Conservation (phyloP, 306 rosid species). For the Fragaria nilgerrensis region DNA sequence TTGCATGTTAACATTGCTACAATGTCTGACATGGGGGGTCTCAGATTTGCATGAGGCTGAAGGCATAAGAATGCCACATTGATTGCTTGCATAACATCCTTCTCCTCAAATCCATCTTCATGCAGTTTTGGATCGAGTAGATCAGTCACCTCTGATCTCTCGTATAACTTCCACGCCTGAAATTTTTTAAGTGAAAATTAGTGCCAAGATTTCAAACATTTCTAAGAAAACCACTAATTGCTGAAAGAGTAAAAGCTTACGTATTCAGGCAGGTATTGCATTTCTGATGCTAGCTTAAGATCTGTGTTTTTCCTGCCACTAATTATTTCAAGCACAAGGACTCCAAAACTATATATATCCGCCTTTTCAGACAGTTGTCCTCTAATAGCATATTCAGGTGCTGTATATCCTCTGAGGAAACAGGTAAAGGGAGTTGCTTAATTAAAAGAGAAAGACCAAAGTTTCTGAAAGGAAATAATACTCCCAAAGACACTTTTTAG, state of each 20-base stretch:
- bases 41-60: conserved; percentile 60
- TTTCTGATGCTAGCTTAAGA: conserved; percentile 63
- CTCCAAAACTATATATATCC: conserved; percentile 91
- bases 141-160: conserved; percentile 46
- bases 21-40: conserved; percentile 87
- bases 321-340: conserved; percentile 82
- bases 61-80: conserved; percentile 73
- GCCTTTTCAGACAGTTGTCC: conserved; percentile 91
- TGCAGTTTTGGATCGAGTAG: conserved; percentile 61
- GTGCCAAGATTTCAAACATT: background rate
- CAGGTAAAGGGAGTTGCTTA: background rate
- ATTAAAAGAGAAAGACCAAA: background rate
- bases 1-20: conserved; percentile 72
- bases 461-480: background rate
- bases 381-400: conserved; percentile 90
- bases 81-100: conserved; percentile 64
- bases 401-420: conserved; percentile 73
- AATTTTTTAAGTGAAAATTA: background rate
- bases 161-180: conserved; percentile 79
- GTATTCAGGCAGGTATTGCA: conserved; percentile 90
- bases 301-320: conserved; percentile 79
- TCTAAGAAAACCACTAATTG: background rate
- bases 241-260: conserved; percentile 24
- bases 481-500: background rate
- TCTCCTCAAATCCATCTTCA: conserved; percentile 47